phyloP scores from a whole-genome alignment of 2,329 filamentous ascomycete species.

The Fusarium mundagurra region DNA sequence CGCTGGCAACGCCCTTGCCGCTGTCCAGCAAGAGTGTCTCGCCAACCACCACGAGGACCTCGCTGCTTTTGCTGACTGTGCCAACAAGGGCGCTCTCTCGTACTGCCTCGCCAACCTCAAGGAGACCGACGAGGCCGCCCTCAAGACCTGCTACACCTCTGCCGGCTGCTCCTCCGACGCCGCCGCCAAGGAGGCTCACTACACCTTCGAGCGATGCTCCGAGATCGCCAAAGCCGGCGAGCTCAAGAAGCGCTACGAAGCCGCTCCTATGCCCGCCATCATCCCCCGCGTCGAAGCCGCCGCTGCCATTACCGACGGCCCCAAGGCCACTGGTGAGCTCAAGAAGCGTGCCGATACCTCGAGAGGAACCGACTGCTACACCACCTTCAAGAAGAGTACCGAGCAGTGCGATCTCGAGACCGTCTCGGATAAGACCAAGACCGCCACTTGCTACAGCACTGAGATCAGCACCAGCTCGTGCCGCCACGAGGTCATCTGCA shows the following conservation, averaged over 20 bases:
- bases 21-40: conserved; percentile 53
- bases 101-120: conserved; percentile 54
- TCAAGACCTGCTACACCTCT: conserved; percentile 52
- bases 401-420: conserved; percentile 52
- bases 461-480: conserved; percentile 51
- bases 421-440: conserved; percentile 48
- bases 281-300: conserved; percentile 29
- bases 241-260: conserved; percentile 44
- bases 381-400: conserved; percentile 47
- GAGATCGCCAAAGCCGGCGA: conserved; percentile 40
- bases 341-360: conserved; percentile 31
- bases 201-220: conserved; percentile 47
- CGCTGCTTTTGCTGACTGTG: conserved; percentile 55
- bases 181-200: conserved; percentile 44
- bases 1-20: conserved; percentile 47
- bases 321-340: conserved; percentile 25
- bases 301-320: conserved; percentile 18
- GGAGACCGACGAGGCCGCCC: conserved; percentile 43
- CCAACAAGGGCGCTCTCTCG: conserved; percentile 53
- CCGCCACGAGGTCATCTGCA: conserved; percentile 57
- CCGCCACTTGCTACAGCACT: conserved; percentile 53
- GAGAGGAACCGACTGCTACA: conserved; percentile 49
- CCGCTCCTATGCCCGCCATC: conserved; percentile 31
- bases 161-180: conserved; percentile 49
- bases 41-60: conserved; percentile 51